Base-by-base conservation (phyloP, 371 early-diverging fungal genomes). In the Haplosporangium sp. region DNA sequence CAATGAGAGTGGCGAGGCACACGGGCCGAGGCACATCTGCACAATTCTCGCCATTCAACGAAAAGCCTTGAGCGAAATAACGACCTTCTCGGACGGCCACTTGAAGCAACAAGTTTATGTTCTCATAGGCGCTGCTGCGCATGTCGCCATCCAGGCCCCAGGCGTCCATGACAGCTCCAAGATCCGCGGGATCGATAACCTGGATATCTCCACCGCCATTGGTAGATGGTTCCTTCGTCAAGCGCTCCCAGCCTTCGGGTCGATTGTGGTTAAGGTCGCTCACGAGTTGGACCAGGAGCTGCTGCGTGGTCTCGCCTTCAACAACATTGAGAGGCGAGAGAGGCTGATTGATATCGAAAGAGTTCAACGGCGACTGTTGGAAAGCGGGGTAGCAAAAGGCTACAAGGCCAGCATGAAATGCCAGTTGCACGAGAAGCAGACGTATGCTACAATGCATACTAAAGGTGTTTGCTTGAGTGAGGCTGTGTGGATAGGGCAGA, bases 191-290 rank as follows among this genome's bases (percentile, higher is more conserved):
- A 16, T 12, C 5, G 6, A 62, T 53, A 9, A 36, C 40, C 9
- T 69, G 46, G 18, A 57, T 37, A 13, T 12, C 42, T 5, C 53
- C 56, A 21, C 37, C 21, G 1, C 63, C 63, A 5, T 18, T 18
- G 20, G 63, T 69, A n/a, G 2, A 1, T 6, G 70, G 70, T 7
- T 37, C 8, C 4, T 59, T 52, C 38, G 47, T 37, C 9, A 70
- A 53, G 16, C 47, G 48, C 38, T 58, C 69, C 69, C 69, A 69
- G 1, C 47, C 23, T 9, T 55, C 45, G 16, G 69, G 69, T 6
- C 40, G 9, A 21, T 53, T 58, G 11, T 21, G 50, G 47, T 69
- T 23, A 11, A 69, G 57, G 47, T 55, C 37, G 4, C 16, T 23
- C 4, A 54, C 59, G 46, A 67, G 16, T 45, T 45, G 45, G 45